A percentile compares a stretch with the other conserved stretches of the same genome.
Conservation (phyloP, 1,139 yeast species). For the Hyphopichia burtonii region DNA sequence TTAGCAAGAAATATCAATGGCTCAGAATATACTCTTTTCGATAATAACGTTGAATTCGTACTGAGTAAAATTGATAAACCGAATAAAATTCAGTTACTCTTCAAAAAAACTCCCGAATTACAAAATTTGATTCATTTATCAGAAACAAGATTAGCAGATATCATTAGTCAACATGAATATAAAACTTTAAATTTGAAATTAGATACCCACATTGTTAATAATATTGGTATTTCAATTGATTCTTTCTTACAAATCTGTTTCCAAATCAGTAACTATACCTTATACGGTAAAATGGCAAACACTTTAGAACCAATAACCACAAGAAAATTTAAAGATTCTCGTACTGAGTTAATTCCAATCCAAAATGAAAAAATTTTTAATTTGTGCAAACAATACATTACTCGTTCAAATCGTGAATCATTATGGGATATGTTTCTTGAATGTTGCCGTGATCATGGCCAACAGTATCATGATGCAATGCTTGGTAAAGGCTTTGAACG, state of each 20-base stretch:
- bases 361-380: constrained; percentile 55
- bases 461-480: constrained; percentile 51
- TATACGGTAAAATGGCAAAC: constrained; percentile 67
- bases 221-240: constrained; percentile 59
- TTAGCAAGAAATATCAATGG: constrained; percentile 72
- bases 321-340: constrained; percentile 60
- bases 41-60: constrained; percentile 32
- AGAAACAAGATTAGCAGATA: constrained; percentile 73
- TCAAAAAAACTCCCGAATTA: constrained; percentile 50
- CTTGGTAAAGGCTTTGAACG: constrained; percentile 69
- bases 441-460: constrained; percentile 53
- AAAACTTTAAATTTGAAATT: constrained; percentile 41
- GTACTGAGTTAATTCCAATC: constrained; percentile 67
- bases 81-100: constrained; percentile 36
- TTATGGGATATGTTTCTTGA: constrained; percentile 54
- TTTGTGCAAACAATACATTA: constrained; percentile 61
- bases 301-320: constrained; percentile 76
- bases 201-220: constrained; percentile 46
- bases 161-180: constrained; percentile 69
- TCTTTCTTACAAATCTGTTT: constrained; percentile 66
- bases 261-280: constrained; percentile 69
- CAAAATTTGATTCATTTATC: constrained; percentile 59
- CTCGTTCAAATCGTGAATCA: constrained; percentile 41
- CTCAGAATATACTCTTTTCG: constrained; percentile 66
- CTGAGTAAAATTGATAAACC: constrained; percentile 47